Evolutionary conservation across 768 basidiomycete genomes (phyloP).

Genomic region (Gymnopilus junonius): DNA sequence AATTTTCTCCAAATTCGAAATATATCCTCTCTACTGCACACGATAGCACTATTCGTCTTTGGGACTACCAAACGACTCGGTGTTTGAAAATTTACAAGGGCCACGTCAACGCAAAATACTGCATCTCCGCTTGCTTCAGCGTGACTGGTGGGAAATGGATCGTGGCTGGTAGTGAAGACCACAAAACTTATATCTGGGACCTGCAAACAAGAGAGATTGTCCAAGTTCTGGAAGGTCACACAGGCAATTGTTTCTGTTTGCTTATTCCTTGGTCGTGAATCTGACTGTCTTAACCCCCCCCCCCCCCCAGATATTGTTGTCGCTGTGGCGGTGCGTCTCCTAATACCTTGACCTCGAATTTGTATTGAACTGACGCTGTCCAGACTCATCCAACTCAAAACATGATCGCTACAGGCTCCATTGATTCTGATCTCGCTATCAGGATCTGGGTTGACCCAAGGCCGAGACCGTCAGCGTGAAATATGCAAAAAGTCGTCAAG

Average conservation of each 20-base stretch:
- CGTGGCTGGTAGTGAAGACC: slow-evolving; percentile 89
- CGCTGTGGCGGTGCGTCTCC: slow-evolving; percentile 67
- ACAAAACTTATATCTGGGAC: slow-evolving; percentile 91
- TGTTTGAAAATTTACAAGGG: slow-evolving; percentile 91
- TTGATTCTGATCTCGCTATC: slow-evolving; percentile 83
- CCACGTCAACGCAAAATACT: slow-evolving; percentile 83
- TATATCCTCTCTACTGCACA: slow-evolving; percentile 94
- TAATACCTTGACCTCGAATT: slow-evolving; percentile 1
- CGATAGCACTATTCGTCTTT: slow-evolving; percentile 90
- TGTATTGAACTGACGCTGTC: slow-evolving; percentile 9
- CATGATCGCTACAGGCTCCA: slow-evolving; percentile 86
- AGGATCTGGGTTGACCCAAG: slow-evolving; percentile 80
- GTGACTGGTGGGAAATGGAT: slow-evolving; percentile 91
- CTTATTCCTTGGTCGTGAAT: not conserved
- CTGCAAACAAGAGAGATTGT: slow-evolving; percentile 85
- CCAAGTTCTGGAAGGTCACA: slow-evolving; percentile 78
- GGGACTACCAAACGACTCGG: slow-evolving; percentile 92
- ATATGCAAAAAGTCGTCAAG: not conserved
- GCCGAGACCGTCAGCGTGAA: slow-evolving; percentile 21
- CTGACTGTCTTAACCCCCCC: slow-evolving; percentile 21
- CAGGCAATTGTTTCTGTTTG: slow-evolving; percentile 47
- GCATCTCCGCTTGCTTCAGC: slow-evolving; percentile 83
- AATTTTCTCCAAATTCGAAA: slow-evolving; percentile 95
- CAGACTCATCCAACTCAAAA: slow-evolving; percentile 88
- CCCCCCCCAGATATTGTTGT: slow-evolving; percentile 67